Conservation (phyloP, 257 asterid species). For the Solanum piurae region DNA sequence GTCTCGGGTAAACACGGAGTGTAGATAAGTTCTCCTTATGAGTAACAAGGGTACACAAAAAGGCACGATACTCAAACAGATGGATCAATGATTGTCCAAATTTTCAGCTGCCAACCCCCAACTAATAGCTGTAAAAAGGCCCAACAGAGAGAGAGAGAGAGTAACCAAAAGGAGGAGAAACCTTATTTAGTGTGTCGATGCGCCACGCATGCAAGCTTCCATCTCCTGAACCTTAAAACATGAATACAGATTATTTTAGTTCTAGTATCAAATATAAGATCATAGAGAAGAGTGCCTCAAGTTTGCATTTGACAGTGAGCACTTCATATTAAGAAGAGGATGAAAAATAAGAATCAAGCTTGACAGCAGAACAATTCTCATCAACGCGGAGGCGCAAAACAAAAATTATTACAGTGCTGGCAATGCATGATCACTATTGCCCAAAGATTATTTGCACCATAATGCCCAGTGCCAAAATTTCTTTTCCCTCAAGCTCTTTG, state of each 20-base stretch:
- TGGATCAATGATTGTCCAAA: not conserved
- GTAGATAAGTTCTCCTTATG: not conserved
- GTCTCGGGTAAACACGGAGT: not conserved
- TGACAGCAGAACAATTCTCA: not conserved
- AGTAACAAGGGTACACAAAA: not conserved
- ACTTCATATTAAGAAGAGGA: not conserved
- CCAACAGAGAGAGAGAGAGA: not conserved
- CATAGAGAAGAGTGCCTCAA: not conserved
- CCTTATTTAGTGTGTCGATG: conserved; percentile 63
- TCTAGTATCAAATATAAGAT: not conserved
- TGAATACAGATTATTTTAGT: not conserved
- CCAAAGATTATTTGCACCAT: not conserved
- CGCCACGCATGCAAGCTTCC: conserved; percentile 85
- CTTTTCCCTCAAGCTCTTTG: not conserved
- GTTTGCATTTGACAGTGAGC: not conserved
- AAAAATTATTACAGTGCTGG: not conserved
- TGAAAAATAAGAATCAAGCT: not conserved
- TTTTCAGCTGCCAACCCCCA: not conserved
- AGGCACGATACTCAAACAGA: not conserved
- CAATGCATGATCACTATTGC: not conserved
- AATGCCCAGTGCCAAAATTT: not conserved
- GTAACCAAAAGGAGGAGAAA: not conserved
- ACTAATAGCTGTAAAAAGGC: not conserved
- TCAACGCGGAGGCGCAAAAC: not conserved
- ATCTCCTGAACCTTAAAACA: conserved; percentile 79